Base-by-base conservation (phyloP, 768 basidiomycete species). In the Lentinula boryana region DNA sequence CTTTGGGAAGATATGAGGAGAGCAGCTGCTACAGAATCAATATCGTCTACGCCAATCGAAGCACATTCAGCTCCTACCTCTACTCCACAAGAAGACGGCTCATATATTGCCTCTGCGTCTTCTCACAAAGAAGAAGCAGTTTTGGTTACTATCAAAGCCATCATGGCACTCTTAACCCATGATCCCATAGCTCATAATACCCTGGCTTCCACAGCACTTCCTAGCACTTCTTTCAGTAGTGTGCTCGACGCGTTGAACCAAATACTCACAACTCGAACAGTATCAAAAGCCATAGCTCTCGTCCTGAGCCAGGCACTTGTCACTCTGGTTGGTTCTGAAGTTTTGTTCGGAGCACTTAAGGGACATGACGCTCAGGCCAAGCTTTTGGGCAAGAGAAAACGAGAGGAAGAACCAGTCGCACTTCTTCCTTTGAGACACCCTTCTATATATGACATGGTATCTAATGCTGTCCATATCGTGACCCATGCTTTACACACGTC, bases 1-100 rank as follows among this genome's bases (percentile, higher is more conserved):
- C 77, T 92, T 5, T 87, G 85, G 83, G 90, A 89, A 3, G 88
- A 89, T 65, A 87, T 91, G 53, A 84, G 74, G 67, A 86, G 83
- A 68, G 87, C 80, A 5, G 84, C 80, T 62, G 81, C 80, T 4
- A 80, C 71, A 66, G 27, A 56, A 44, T 40, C 31, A 40, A 43
- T 63, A 15, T 36, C 54, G 12, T 2, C 21, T 56, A 27, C 54
- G 10, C 27, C 43, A 44, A 23, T 49, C n/a, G n/a, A 46, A 31
- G 8, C 23, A 32, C n/a, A 41, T 44, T 3, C 40, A 10, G 21
- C 41, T 23, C n/a, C 56, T 18, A 1, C 38, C 44, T 3, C 16
- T 10, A 13, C 27, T 0, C 1, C 67, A 6, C 61, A 35, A 13
- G 43, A 72, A 68, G 9, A 69, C 71, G 16, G 69, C 68, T 16